Percentiles rank a stretch among this genome's conserved stretches.
These are phyloP conservation scores for Arabidopsis arenosa DNA, from an alignment of 345 rosid species.

Conservation along the genomic window DNA sequence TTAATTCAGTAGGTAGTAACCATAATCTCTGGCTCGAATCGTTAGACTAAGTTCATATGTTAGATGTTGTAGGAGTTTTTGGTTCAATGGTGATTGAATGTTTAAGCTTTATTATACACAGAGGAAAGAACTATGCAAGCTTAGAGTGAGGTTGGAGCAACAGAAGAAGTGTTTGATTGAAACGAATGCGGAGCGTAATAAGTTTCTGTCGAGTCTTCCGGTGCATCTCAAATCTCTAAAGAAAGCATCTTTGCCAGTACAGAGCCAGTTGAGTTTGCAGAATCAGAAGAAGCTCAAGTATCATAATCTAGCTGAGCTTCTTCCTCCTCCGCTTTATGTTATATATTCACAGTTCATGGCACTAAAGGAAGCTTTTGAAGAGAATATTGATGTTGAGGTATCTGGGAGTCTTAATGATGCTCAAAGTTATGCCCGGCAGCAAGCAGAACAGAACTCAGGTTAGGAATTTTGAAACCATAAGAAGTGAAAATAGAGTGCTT, in stretches of 20 bases:
- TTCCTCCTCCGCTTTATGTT: constrained; percentile 89
- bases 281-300: constrained; percentile 83
- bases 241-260: constrained; percentile 94
- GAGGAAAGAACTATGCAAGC: constrained; percentile 85
- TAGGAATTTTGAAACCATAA: constrained; percentile 10
- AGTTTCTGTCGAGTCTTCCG: constrained; percentile 83
- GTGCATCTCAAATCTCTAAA: constrained; percentile 85
- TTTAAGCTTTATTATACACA: constrained; percentile 34
- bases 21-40: not conserved
- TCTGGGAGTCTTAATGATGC: constrained; percentile 83
- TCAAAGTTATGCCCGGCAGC: constrained; percentile 69
- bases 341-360: constrained; percentile 80
- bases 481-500: not conserved
- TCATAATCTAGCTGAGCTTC: constrained; percentile 81
- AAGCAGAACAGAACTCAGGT: constrained; percentile 78
- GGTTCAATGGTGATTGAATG: not conserved
- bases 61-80: not conserved
- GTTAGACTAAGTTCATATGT: not conserved
- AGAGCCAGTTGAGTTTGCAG: constrained; percentile 73
- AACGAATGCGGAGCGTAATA: constrained; percentile 76
- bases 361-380: constrained; percentile 90
- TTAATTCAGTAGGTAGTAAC: not conserved
- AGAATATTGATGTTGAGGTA: constrained; percentile 70
- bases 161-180: constrained; percentile 71
- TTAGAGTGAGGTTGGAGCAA: constrained; percentile 68